A percentile compares a stretch with the other conserved stretches of the same genome.
phyloP scores from a whole-genome alignment of 352 stramenopile genomes.

The Pythium phragmiticola region DNA sequence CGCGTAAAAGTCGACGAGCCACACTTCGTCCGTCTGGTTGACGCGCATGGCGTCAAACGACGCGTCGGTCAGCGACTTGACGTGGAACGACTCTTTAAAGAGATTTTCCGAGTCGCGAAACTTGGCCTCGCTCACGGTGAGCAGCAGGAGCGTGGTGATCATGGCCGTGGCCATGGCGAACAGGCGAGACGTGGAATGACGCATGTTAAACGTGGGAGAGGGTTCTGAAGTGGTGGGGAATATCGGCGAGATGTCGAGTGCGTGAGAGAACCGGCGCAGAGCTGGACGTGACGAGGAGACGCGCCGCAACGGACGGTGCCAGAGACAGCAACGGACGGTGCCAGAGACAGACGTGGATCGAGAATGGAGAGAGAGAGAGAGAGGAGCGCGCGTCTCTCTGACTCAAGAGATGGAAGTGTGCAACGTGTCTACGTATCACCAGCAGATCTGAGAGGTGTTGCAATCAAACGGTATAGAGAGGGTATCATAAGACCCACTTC shows the following conservation, averaged over 20 bases:
- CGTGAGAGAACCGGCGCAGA: neutral
- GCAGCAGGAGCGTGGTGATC: slow-evolving; percentile 2
- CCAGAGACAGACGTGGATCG: neutral
- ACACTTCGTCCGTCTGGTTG: slow-evolving; percentile 55
- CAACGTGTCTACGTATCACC: slow-evolving; percentile 15
- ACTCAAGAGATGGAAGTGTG: slow-evolving; percentile 12
- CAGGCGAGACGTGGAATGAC: neutral
- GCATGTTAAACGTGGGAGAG: neutral
- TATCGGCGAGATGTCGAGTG: neutral
- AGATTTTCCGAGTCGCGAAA: slow-evolving; percentile 57
- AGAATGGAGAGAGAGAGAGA: slow-evolving; percentile 1
- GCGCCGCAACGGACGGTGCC: neutral
- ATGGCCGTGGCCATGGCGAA: neutral
- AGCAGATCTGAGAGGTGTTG: slow-evolving; percentile 5
- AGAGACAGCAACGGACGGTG: neutral
- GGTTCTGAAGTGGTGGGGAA: neutral
- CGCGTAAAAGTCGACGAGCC: slow-evolving; percentile 85
- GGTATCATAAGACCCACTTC: neutral
- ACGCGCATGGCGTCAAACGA: slow-evolving; percentile 44
- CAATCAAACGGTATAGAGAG: neutral
- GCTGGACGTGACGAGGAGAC: neutral
- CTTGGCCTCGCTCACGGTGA: slow-evolving; percentile 5
- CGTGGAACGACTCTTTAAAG: slow-evolving; percentile 69
- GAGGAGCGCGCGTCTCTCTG: slow-evolving; percentile 8
- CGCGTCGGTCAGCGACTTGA: slow-evolving; percentile 38